Conservation (phyloP, 2,329 filamentous ascomycete species). For the Fusarium chlamydosporum region DNA sequence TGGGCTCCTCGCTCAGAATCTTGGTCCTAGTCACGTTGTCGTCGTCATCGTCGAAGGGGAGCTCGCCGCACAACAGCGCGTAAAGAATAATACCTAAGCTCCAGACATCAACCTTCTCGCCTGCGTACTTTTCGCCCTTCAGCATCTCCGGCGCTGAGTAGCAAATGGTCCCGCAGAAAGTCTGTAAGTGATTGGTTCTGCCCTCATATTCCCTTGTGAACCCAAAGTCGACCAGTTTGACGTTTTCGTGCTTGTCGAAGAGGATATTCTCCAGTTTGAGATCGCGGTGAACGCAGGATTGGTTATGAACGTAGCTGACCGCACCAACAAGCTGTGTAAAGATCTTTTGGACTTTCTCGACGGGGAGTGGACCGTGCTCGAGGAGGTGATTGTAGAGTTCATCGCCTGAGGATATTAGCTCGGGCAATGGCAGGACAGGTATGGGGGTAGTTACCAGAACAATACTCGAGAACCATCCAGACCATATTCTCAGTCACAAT, state of each 20-base stretch:
- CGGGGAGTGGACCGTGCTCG: constrained; percentile 84
- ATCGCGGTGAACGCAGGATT: constrained; percentile 96
- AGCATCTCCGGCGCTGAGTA: constrained; percentile 99
- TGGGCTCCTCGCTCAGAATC: constrained; percentile 88
- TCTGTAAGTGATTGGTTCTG: constrained; percentile 93
- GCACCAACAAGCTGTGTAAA: constrained; percentile 96
- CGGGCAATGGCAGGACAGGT: too few species aligned
- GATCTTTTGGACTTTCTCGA: constrained; percentile 91
- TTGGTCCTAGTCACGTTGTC: constrained; percentile 87
- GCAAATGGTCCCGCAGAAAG: constrained; percentile 97
- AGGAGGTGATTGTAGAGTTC: constrained; percentile 98
- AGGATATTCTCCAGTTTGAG: constrained; percentile 93
- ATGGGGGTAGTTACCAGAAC: constrained; percentile 74
- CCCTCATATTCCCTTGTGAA: constrained; percentile 98
- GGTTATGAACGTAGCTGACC: constrained; percentile 93
- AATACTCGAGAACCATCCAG: constrained; percentile 97
- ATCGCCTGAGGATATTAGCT: constrained; percentile 74
- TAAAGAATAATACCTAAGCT: constrained; percentile 89
- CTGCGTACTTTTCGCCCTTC: constrained; percentile 97
- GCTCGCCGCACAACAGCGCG: constrained; percentile 83
- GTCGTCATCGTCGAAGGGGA: constrained; percentile 97
- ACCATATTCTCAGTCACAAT: constrained; percentile 96
- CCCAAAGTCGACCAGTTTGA: constrained; percentile 97
- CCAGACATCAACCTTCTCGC: constrained; percentile 98
- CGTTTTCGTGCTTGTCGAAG: constrained; percentile 95